Evolutionary conservation across 106 monocot species (phyloP).

Genomic region (Dendrobium huoshanense): DNA sequence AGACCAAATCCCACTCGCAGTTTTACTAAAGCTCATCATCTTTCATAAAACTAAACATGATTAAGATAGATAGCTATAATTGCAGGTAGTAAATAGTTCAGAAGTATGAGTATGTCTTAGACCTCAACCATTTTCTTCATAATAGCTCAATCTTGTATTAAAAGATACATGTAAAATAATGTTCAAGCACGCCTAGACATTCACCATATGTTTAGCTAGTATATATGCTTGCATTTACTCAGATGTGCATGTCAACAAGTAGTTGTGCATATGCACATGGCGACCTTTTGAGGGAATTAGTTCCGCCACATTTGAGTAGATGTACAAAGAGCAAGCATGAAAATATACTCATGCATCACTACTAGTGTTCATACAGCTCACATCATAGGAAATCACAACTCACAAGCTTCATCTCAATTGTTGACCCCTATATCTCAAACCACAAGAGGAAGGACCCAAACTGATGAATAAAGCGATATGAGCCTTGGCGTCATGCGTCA

Average conservation of each 20-base stretch:
- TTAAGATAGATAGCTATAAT: neutral
- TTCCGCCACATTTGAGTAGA: neutral
- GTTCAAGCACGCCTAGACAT: neutral
- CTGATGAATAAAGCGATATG: too few relatives aligned
- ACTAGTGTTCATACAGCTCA: neutral
- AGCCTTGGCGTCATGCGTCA: too few relatives aligned
- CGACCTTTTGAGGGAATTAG: neutral
- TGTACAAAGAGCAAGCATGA: neutral
- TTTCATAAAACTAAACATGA: too few relatives aligned
- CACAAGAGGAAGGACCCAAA: too few relatives aligned
- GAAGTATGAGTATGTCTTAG: neutral
- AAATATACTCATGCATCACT: neutral
- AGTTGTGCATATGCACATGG: neutral
- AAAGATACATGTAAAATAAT: neutral
- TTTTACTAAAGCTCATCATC: neutral
- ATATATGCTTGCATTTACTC: neutral
- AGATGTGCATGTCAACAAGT: neutral
- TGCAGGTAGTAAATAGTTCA: neutral
- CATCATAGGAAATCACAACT: neutral
- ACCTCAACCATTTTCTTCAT: neutral
- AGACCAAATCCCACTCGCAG: neutral
- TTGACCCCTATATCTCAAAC: too few relatives aligned
- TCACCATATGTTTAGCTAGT: neutral
- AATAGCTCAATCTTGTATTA: neutral
- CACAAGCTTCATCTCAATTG: neutral